Evolutionary conservation across 441 rosid genomes (phyloP), one percentile per base, ranked within the genome.

Genomic region (Arabidopsis hybrid): DNA sequence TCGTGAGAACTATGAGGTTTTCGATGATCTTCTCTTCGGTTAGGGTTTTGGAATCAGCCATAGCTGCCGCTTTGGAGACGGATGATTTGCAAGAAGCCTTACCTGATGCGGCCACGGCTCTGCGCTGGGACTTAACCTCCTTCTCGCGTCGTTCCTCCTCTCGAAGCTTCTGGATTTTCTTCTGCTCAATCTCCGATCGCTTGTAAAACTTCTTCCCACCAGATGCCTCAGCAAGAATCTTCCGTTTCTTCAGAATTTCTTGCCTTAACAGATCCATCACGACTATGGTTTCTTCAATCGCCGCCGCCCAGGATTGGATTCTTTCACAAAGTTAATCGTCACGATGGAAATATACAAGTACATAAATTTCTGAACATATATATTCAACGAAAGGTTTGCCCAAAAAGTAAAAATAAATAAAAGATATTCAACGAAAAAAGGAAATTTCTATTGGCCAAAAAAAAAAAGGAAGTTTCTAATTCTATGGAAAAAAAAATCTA

Each of bases 151-250:
- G 88, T 72, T 90, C 96, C 71, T 85, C 81, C 55, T 92, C 94
- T 34, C 92, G 89, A 65, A 90, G 90, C 84, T 86, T 90, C 69
- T 87, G 92, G 72, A 90, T 78, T 81, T 85, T 82, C 79, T 90
- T 90, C 85, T 88, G 87, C 68, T 92, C 90, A 78, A 92, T 88
- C 57, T 92, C 96, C 60, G 92, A 86, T 29, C 90, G 85, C 84
- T 87, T 87, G 89, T 83, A 88, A 72, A 92, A 61, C 42, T 87
- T 90, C 55, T 79, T 85, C 5, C 96, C 93, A 67, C 96, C 93
- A 47, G 91, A 70, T 31, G 87, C 85, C 58, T 86, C 83, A 29
- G 88, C 81, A 2, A 91, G 83, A 71, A 79, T 31, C 74, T 87
- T 80, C 17, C 92, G 88, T 77, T 88, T 90, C 87, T 79, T 88